A percentile compares a stretch with the other conserved stretches of the same genome.
Evolutionary conservation across 2,329 filamentous ascomycete species (phyloP).

Genomic region (Calonectria pauciramosa): DNA sequence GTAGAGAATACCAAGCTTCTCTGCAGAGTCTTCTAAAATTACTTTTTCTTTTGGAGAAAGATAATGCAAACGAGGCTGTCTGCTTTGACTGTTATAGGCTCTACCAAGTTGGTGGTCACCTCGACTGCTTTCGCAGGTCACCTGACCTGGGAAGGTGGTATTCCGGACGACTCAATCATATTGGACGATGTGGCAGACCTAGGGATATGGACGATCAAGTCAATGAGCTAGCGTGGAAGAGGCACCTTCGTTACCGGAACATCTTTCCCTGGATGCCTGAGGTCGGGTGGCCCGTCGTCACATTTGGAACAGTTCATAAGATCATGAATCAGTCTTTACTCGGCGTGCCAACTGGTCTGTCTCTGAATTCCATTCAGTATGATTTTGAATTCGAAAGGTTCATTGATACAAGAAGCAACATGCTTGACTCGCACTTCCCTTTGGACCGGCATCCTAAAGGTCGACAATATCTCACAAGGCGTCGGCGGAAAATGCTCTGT

Average conservation of each 20-base stretch:
- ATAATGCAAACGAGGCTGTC: not conserved
- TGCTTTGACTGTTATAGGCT: not conserved
- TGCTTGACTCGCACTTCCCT: not conserved
- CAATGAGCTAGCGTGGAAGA: no score
- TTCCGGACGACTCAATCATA: no score
- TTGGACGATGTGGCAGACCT: no score
- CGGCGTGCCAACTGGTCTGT: no score
- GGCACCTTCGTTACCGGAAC: no score
- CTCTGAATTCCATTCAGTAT: not conserved
- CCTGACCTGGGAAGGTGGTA: not conserved
- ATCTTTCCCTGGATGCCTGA: not conserved
- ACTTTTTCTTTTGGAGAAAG: not conserved
- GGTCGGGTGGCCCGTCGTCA: not conserved
- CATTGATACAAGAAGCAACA: not conserved
- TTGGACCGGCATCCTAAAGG: not conserved
- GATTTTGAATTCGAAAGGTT: not conserved
- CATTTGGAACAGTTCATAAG: not conserved
- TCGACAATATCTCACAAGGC: not conserved
- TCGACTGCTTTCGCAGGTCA: not conserved
- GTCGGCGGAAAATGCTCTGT: not conserved
- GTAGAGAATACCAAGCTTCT: not conserved
- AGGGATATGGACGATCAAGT: no score
- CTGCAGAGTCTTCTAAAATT: not conserved
- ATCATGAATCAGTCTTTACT: not conserved
- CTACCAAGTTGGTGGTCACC: not conserved